phyloP scores from a whole-genome alignment of 2,329 filamentous ascomycete genomes.

The Sporothrix pseudoabietina region DNA sequence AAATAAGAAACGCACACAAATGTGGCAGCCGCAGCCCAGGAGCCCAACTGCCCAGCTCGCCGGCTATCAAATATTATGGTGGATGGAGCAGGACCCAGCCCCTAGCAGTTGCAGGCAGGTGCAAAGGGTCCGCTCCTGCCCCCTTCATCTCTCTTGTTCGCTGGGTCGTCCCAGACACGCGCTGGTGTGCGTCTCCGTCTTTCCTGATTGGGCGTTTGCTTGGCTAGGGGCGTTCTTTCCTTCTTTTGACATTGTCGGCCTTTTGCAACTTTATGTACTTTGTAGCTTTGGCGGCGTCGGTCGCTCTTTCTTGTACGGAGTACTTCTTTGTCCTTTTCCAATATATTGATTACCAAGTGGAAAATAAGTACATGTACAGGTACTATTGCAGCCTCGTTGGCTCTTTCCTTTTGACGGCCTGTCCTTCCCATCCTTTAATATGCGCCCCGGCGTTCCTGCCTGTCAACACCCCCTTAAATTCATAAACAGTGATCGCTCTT shows the following conservation, averaged over 20 bases:
- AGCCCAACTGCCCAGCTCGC: neutral
- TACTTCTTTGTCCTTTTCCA: constrained; percentile 19
- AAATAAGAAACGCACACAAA: neutral
- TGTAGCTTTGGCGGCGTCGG: neutral
- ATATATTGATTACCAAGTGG: constrained; percentile 23
- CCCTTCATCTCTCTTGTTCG: constrained; percentile 26
- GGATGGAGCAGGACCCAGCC: constrained; percentile 2
- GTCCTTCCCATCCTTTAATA: neutral
- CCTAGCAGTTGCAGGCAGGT: constrained; percentile 3
- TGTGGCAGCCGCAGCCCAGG: neutral
- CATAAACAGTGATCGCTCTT: constrained; percentile 10
- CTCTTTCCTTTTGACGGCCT: neutral
- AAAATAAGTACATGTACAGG: neutral
- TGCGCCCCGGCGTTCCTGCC: neutral
- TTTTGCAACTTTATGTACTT: neutral
- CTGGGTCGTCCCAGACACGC: constrained; percentile 14
- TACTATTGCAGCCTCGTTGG: neutral
- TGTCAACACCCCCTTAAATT: neutral
- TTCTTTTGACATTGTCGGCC: neutral
- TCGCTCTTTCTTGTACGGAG: constrained; percentile 1
- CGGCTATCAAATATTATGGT: no score
- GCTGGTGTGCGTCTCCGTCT: constrained; percentile 13
- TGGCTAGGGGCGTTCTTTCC: neutral
- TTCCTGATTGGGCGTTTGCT: constrained; percentile 7
- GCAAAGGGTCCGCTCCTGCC: constrained; percentile 20